Base-by-base conservation (phyloP, 352 stramenopile species). In the Plasmopara viticola region DNA sequence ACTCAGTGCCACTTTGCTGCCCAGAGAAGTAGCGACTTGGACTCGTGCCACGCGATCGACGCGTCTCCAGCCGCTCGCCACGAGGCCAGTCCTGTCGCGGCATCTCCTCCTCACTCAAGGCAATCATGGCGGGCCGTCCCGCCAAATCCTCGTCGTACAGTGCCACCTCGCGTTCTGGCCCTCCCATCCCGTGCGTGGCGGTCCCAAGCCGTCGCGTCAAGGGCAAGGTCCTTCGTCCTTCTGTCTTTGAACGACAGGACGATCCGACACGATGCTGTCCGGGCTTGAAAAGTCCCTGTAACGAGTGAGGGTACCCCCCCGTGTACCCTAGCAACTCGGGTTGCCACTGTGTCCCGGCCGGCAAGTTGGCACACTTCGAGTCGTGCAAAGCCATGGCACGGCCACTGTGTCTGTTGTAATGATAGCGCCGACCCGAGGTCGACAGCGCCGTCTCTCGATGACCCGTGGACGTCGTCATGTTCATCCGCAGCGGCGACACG, bases 401-500 rank as follows among this genome's bases (percentile, higher is more conserved):
- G 48, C 30, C 44, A 41, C 29, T 41, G n/a, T 42, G 17, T 34
- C 43, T 47, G 20, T n/a, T 37, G 14, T 54, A 50, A 20, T 53
- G 51, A 9, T 60, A 58, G 15, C 53, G 56, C 13, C 56, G 55
- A 34, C 12, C 34, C 6, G 48, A 35, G 35, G 30, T 14, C 4
- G 48, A 29, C 25, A 44, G 14, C 1, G 48, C 8, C 18, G 60
- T 37, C 45, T 64, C 55, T n/a, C 38, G 15, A 25, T 62, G 53
- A 14, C 45, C 37, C 7, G 58, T 37, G 14, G 61, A 62, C 39
- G 60, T 58, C 35, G 58, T 70, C 62, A 67, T 66, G 37, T 66
- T 69, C 60, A 72, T 69, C 20, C 61, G 61, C 47, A 74, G 45
- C 35, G 65, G 61, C 37, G 65, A 68, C 58, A 47, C 61, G 45